Evolutionary conservation across 768 basidiomycete genomes (phyloP).

Genomic region (Sistotremastrum niveocremeum): DNA sequence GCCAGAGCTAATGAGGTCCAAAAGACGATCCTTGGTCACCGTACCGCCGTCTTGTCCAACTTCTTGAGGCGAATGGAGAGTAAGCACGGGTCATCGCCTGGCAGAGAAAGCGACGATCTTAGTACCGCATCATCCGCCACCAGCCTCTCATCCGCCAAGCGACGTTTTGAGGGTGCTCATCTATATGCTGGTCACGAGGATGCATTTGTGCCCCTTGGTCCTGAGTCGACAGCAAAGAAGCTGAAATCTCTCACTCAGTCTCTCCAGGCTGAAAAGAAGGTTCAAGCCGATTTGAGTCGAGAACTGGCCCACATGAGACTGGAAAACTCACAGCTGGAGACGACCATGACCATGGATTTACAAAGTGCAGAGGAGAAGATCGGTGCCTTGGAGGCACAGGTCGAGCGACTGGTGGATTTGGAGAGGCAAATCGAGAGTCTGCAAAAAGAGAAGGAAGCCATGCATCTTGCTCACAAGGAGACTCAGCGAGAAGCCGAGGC

Average conservation of each 20-base stretch:
- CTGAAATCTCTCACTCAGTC: conserved; percentile 48
- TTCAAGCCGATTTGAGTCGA: conserved; percentile 45
- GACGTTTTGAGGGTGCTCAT: conserved; percentile 70
- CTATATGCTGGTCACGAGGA: conserved; percentile 73
- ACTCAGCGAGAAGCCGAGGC: conserved; percentile 18
- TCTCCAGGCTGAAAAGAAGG: conserved; percentile 42
- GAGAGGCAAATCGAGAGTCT: conserved; percentile 26
- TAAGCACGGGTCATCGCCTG: conserved; percentile 20
- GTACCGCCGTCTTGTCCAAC: conserved; percentile 66
- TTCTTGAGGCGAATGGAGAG: conserved; percentile 58
- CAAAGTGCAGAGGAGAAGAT: conserved; percentile 57
- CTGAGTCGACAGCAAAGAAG: conserved; percentile 44
- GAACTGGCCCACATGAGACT: conserved; percentile 48
- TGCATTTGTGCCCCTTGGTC: conserved; percentile 41
- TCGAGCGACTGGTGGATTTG: conserved; percentile 35
- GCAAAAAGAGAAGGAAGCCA: no score
- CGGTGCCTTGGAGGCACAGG: conserved; percentile 38
- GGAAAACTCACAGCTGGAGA: conserved; percentile 61
- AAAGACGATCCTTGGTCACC: conserved; percentile 61
- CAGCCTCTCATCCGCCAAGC: conserved; percentile 33
- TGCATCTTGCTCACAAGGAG: conserved; percentile 7
- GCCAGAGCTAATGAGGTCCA: conserved; percentile 51
- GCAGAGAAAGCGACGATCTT: conserved; percentile 25
- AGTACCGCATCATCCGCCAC: conserved; percentile 27
- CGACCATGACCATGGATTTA: conserved; percentile 48